Base-by-base conservation (phyloP, 2,329 filamentous ascomycete species). In the Chaetomiaceae sp. region DNA sequence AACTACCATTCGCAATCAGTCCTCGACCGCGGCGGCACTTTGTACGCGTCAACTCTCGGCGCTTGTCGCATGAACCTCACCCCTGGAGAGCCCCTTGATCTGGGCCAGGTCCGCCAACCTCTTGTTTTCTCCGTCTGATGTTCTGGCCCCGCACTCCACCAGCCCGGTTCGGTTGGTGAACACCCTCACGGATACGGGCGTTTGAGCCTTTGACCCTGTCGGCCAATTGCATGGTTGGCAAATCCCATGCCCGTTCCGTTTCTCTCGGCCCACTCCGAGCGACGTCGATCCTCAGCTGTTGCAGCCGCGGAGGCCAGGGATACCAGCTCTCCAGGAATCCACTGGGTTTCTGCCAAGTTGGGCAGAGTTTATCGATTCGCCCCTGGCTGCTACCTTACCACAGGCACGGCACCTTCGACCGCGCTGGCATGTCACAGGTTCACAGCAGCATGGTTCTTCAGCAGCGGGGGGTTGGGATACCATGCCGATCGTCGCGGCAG, bases 51-150 rank as follows among this genome's bases (percentile, higher is more conserved):
- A n/a, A 17, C 19, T 22, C 11, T 6, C 25, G 38, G 42, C 49
- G 19, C 47, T 40, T 57, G n/a, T n/a, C n/a, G 61, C 61, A 63
- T 62, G 44, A 59, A 61, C 47, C 20, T 50, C 20, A 19, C 56
- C 59, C 61, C 61, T 59, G 53, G 38, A 56, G 40, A 47, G 47
- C 33, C 50, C 37, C 29, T 33, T 44, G 44, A 47, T 53, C 36
- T 51, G 50, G 27, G 52, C 36, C 47, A 53, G 50, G 56, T 52
- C 47, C 46, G 50, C 45, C 51, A 31, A 53, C 47, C 50, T 40
- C 42, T 46, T 42, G 11, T 25, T 23, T 42, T 12, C 50, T 44
- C 50, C 54, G 49, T 60, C 57, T 43, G 54, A 56, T 58, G 55
- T 51, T 37, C 20, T 36, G 29, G 22, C 25, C 3, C 42, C 51